Base-by-base conservation (phyloP, 371 early-diverging fungal species). In the Aphelidium insulamus region DNA sequence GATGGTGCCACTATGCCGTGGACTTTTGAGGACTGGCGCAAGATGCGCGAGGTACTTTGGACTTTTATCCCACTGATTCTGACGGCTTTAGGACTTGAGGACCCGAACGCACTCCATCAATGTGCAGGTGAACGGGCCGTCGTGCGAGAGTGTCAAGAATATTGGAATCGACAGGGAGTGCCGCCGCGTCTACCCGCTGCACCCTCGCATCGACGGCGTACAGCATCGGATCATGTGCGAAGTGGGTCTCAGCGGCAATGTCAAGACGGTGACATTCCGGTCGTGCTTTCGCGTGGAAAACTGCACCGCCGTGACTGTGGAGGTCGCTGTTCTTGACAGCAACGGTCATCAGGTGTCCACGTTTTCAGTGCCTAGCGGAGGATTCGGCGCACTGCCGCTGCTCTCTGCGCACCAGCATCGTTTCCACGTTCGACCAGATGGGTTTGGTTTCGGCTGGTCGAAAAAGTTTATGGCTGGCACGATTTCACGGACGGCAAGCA, bases 11-110 rank as follows among this genome's bases (percentile, higher is more conserved):
- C 75, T 17, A 49, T 82, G 21, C 71, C 82, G 4, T 95, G 90
- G 88, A 68, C 81, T 26, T 94, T 92, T 44, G 90, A 87, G 36
- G 86, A 92, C 46, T 95, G 92, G 92, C 61, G 81, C 28, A 72
- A 68, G 30, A 72, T 72, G 48, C 75, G 91, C 33, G 88, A 90
- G 55, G 76, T 64, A 44, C 39, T 48, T 36, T 34, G 38, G 15
- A 21, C 5, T 3, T n/a, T 30, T 26, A 28, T 31, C n/a, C 14
- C 17, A 9, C 30, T 38, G 21, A 18, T 12, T 35, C 27, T 7
- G n/a, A 26, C 26, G 16, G 29, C 30, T 32, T 21, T 19, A 21
- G 22, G 11, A 15, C 12, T 34, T 16, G 39, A 42, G 38, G 26
- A 60, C 48, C 28, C 46, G 45, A 37, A 61, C 69, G 26, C 82